These are phyloP conservation scores for Eimeria praecox DNA, from an alignment of 169 alveolate genomes.

Conservation along the genomic window DNA sequence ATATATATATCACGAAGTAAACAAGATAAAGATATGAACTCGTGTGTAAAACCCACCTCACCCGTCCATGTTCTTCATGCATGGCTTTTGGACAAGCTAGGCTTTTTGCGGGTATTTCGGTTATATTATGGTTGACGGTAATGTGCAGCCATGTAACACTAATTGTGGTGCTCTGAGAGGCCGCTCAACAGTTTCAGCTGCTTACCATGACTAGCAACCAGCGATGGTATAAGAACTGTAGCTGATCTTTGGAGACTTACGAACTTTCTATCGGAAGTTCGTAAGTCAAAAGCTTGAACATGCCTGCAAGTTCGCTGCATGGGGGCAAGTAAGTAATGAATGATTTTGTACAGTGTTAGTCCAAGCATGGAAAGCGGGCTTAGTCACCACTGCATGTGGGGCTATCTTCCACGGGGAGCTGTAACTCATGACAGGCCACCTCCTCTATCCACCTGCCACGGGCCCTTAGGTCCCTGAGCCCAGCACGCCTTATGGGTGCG, in stretches of 20 bases:
- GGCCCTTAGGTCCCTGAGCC: not conserved
- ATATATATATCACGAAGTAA: not conserved
- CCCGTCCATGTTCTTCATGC: not conserved
- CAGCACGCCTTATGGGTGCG: not conserved
- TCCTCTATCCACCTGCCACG: not conserved
- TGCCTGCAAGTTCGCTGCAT: too few relatives aligned
- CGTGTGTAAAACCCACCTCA: not conserved
- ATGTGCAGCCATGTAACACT: not conserved
- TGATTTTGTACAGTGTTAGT: not conserved
- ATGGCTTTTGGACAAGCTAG: not conserved
- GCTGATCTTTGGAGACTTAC: not conserved
- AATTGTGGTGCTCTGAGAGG: not conserved
- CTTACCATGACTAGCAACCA: not conserved
- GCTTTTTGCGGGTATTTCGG: not conserved
- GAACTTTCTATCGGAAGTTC: too few relatives aligned
- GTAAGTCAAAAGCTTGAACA: too few relatives aligned
- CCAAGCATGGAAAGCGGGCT: not conserved
- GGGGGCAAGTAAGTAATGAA: not conserved
- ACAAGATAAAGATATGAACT: not conserved
- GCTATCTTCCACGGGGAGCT: not conserved
- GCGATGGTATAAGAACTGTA: not conserved
- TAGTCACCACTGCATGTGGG: not conserved
- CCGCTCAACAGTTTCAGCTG: not conserved
- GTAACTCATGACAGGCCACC: not conserved
- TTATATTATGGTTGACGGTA: not conserved